Evolutionary conservation across 2,329 filamentous ascomycete species (phyloP), one percentile per base, ranked within the genome.

Genomic region (Diaporthe eres): DNA sequence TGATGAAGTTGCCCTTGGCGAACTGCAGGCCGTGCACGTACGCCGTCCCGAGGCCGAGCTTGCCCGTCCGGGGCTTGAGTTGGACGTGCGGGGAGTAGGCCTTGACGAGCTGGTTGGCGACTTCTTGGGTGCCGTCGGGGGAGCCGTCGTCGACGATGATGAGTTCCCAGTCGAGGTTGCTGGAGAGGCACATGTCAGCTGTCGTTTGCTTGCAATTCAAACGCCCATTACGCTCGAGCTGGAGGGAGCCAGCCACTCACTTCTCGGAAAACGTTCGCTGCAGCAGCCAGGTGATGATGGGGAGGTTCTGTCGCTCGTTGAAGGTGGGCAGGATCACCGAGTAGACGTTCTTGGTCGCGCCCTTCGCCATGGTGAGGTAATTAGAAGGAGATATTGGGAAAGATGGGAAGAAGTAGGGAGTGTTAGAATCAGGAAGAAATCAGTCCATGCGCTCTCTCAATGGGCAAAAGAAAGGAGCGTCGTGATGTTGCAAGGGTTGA

Each of bases 111-210:
- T 99, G 96, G 83, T 94, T 90, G 77, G 96, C 97, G 81, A 99
- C 91, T 77, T 94, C 92, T 85, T 98, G 94, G 72, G 97, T 99
- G 83, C 96, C 95, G 86, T 99, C 97, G 79, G 97, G 97, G 75
- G 95, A 98, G 86, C 94, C 97, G 86, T 99, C 97, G 90, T 99
- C 97, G 85, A 99, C 94, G 84, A 99, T 97, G 84, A 99, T 94
- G 84, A 99, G 90, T 88, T 99, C 96, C 95, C 95, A 99, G 85
- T 98, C 93, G 81, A 99, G 91, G 70, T 97, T 94, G 83, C 96
- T 98, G 76, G 44, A 74, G 34, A 17, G 37, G 22, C 31, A 55
- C 39, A 28, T 42, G 15, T 72, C 25, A 70, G 44, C 72, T 55
- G n/a, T 10, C 2, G 37, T 13, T 47, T 34, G 71, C 22, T 63